These are phyloP conservation scores for Aspergillus texensis DNA, from an alignment of 2,329 filamentous ascomycete genomes.

Conservation along the genomic window DNA sequence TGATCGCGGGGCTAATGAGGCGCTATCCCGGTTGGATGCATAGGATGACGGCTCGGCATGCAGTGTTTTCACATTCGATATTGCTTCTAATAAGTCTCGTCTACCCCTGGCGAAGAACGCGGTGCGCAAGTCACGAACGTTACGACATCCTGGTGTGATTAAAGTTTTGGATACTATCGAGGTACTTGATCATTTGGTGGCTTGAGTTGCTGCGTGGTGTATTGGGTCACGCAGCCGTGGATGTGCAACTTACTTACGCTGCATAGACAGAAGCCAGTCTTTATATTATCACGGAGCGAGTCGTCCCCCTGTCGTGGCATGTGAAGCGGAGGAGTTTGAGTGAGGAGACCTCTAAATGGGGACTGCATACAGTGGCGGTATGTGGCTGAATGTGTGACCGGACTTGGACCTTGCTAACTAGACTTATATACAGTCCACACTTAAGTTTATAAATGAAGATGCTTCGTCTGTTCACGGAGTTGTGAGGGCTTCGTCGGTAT, in stretches of 20 bases:
- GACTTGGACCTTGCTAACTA: neutral
- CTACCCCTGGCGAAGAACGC: slow-evolving; percentile 90
- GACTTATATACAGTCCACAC: slow-evolving; percentile 65
- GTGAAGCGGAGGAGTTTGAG: slow-evolving; percentile 84
- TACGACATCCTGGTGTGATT: slow-evolving; percentile 92
- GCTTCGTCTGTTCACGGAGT: slow-evolving; percentile 89
- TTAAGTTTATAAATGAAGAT: slow-evolving; percentile 96
- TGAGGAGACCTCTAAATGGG: slow-evolving; percentile 96
- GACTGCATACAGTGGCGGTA: slow-evolving; percentile 82
- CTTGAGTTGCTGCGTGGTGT: neutral
- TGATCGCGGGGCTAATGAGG: slow-evolving; percentile 17
- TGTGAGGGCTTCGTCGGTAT: slow-evolving; percentile 82
- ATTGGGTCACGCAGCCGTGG: neutral
- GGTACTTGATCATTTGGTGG: slow-evolving; percentile 52
- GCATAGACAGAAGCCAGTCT: slow-evolving; percentile 88
- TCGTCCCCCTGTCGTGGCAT: slow-evolving; percentile 86
- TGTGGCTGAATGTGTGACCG: slow-evolving; percentile 14
- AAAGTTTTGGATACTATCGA: slow-evolving; percentile 94
- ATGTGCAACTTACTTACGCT: slow-evolving; percentile 3
- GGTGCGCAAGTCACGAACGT: slow-evolving; percentile 86
- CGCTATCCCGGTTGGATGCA: slow-evolving; percentile 5
- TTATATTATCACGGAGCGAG: slow-evolving; percentile 91
- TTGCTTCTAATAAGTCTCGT: slow-evolving; percentile 75
- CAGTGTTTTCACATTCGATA: slow-evolving; percentile 96
- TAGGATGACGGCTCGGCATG: slow-evolving; percentile 93